phyloP scores from a whole-genome alignment of 257 asterid species.

The Fraxinus excelsior region DNA sequence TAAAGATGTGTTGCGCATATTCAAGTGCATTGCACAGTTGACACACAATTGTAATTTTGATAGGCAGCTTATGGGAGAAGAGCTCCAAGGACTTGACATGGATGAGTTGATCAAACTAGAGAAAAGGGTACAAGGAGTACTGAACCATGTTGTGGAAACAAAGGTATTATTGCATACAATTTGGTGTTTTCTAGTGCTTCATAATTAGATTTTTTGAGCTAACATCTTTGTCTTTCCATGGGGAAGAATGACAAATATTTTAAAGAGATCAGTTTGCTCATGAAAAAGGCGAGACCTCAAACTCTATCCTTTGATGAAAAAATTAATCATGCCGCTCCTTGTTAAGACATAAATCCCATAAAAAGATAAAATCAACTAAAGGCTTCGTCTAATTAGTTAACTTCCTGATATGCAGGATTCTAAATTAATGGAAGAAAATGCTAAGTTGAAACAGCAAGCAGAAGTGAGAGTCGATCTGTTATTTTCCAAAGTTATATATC shows the following conservation, averaged over 20 bases:
- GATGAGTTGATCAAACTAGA: slow-evolving; percentile 72
- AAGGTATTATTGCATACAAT: slow-evolving; percentile 36
- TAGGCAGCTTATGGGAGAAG: slow-evolving; percentile 79
- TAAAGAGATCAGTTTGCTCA: slow-evolving; percentile 55
- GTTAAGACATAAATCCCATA: too few relatives aligned
- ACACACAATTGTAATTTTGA: background rate
- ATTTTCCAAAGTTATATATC: background rate
- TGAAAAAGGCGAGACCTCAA: slow-evolving; percentile 54
- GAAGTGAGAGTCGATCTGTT: slow-evolving; percentile 15
- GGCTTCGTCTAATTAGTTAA: background rate
- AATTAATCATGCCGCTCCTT: background rate
- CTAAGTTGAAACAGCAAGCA: slow-evolving; percentile 45
- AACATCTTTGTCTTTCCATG: background rate
- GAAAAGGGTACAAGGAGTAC: slow-evolving; percentile 54
- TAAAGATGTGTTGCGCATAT: background rate
- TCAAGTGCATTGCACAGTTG: background rate
- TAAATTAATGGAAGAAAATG: slow-evolving; percentile 54
- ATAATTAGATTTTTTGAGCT: background rate
- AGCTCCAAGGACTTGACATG: slow-evolving; percentile 61
- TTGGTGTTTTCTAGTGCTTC: background rate
- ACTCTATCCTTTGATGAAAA: background rate
- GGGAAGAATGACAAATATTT: slow-evolving; percentile 52
- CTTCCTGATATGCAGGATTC: slow-evolving; percentile 51
- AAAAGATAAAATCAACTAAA: too few relatives aligned
- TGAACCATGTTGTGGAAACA: slow-evolving; percentile 49